A percentile compares a stretch with the other conserved stretches of the same genome.
Conservation (phyloP, 805 yeast genomes). For the Metschnikowia cerradonensis region DNA sequence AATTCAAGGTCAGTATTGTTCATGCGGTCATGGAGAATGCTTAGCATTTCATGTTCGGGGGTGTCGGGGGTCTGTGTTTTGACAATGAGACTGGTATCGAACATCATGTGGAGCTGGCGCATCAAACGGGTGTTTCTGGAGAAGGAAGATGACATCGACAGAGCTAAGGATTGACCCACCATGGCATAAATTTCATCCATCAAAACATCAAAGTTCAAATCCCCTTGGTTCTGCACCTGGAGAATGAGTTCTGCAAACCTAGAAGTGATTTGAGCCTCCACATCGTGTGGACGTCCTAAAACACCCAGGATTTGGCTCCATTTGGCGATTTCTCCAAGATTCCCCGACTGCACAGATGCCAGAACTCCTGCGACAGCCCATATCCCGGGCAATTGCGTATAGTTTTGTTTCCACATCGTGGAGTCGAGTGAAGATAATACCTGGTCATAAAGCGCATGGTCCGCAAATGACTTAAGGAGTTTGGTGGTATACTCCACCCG, state of each 20-base stretch:
- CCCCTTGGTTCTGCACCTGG: slow-evolving; percentile 35
- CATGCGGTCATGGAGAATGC: slow-evolving; percentile 26
- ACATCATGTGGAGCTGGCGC: slow-evolving; percentile 35
- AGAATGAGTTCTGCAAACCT: slow-evolving; percentile 63
- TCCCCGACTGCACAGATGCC: slow-evolving; percentile 67
- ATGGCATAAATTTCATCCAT: slow-evolving; percentile 50
- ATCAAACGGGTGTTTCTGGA: slow-evolving; percentile 35
- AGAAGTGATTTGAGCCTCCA: slow-evolving; percentile 55
- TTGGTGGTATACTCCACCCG: slow-evolving; percentile 45
- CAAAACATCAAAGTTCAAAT: slow-evolving; percentile 31
- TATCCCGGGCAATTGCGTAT: slow-evolving; percentile 39
- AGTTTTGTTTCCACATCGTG: slow-evolving; percentile 19
- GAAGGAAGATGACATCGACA: slow-evolving; percentile 35
- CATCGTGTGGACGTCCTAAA: slow-evolving; percentile 36
- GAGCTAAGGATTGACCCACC: slow-evolving; percentile 56
- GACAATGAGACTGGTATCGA: slow-evolving; percentile 29
- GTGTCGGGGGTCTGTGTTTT: slow-evolving; percentile 12
- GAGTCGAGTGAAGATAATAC: slow-evolving; percentile 49
- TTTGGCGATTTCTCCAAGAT: slow-evolving; percentile 41
- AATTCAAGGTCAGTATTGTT: slow-evolving; percentile 43
- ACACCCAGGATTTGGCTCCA: slow-evolving; percentile 60
- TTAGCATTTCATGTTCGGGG: slow-evolving; percentile 12
- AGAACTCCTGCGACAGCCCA: slow-evolving; percentile 70
- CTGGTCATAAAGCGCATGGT: slow-evolving; percentile 72
- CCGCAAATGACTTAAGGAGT: slow-evolving; percentile 64